Evolutionary conservation across 305 asterid species (phyloP), one percentile per base, ranked within the genome.

Genomic region (Solanum hybrid): DNA sequence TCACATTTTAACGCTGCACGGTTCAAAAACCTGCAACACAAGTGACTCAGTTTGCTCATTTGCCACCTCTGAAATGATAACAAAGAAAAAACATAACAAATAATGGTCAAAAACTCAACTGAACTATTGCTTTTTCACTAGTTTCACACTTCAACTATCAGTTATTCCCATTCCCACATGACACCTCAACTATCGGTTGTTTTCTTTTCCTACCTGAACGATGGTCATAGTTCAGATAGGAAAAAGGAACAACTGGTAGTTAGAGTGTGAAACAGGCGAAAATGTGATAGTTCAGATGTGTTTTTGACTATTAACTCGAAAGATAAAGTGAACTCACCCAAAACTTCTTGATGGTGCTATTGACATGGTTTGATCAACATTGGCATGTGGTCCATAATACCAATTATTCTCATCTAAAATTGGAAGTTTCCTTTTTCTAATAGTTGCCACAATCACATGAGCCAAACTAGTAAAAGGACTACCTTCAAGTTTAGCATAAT

Each of bases 1-100:
- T 91, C 95, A 4, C 87, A 90, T 88, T 69, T 88, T 20, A 94
- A 34, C 3, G 97, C 94, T 78, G 98, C 98, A 2, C 92, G 93
- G n/a, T 96, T 95, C 88, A 95, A 89, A 85, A 94, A 93, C 91
- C 96, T 94, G 91, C 77, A 85, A 12, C 32, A 24, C n/a, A 79
- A 79, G 34, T 12, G 13, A 35, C 31, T 2, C 10, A 2, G 0
- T 0, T 36, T 17, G 29, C 7, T 2, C 38, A 78, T 78, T 78
- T 36, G 9, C 2, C 85, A 79, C 34, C 60, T 36, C 6, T 11
- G 11, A 36, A 36, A 36, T 14, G 11, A 36, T n/a, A 36, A 36
- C 32, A 79, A 16, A 79, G 60, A n/a, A 79, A 76, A 37, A 79
- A n/a, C 75, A n/a, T 4, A 14, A 71, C 17, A 26, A 0, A 24